Evolutionary conservation across 2,329 filamentous ascomycete genomes (phyloP), one percentile per base, ranked within the genome.

Genomic region (Cercospora sp.): DNA sequence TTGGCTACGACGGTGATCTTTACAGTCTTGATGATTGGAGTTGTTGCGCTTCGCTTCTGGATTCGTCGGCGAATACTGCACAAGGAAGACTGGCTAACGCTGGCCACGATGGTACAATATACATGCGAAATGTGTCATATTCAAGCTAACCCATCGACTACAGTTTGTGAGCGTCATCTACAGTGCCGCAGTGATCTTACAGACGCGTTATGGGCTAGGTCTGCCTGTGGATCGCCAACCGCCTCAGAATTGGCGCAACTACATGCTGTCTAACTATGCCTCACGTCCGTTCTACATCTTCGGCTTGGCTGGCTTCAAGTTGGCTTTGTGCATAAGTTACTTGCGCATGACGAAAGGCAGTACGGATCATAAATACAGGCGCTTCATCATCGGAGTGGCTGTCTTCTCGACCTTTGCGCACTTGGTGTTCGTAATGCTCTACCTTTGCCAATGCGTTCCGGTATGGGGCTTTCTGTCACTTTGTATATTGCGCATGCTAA

Each of bases 301-400:
- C 13, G 69, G 62, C n/a, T 53, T 71, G 53, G 69, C 69, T 20
- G 69, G 69, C 0, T 71, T 71, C 67, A 71, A 71, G 26, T 58
- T 71, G 6, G 69, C 69, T 6, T 31, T 71, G 4, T 71, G 69
- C 63, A 67, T 69, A n/a, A 65, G 62, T 42, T 71, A 71, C 31
- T 60, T 71, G 13, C 69, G 69, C 30, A 69, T 71, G 65, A 69
- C 67, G 13, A 65, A 69, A 33, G 65, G 69, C 2, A 71, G 64
- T 20, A 64, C 65, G 9, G 67, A 63, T 39, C 18, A 59, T 5
- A 60, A 23, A 1, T 67, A 69, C 60, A 65, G 69, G 23, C 39
- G 51, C 10, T 64, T 60, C 67, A 71, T 71, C 28, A 64, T 69
- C 10, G 69, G 31, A 23, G 68, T 71, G 20, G 67, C 69, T 12